phyloP scores from a whole-genome alignment of 768 basidiomycete genomes.

The Kwoniella heveanensis region DNA sequence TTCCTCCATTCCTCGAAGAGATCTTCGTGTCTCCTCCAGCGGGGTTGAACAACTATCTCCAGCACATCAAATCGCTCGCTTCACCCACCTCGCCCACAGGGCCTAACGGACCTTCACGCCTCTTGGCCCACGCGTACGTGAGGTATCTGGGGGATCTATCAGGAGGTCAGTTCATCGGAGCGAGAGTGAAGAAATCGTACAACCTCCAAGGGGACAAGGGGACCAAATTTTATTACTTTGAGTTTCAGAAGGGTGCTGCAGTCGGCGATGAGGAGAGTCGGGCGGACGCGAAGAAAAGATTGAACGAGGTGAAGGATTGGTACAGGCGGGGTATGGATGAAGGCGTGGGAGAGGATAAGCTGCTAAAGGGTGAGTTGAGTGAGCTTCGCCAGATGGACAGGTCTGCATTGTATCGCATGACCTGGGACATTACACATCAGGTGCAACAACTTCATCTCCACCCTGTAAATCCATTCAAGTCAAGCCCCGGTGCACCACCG shows the following conservation, averaged over 20 bases:
- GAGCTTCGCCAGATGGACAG: too few species aligned
- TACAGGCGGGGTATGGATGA: constrained; percentile 48
- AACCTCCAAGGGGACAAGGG: constrained; percentile 63
- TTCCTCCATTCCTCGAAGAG: constrained; percentile 59
- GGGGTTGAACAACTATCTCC: constrained; percentile 62
- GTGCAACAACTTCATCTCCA: too few species aligned
- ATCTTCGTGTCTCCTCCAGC: constrained; percentile 61
- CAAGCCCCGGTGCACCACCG: too few species aligned
- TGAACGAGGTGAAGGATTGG: constrained; percentile 72
- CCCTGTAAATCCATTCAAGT: too few species aligned
- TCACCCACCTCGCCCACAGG: constrained; percentile 55
- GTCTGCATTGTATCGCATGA: too few species aligned
- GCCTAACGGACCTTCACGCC: constrained; percentile 51
- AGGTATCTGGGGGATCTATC: constrained; percentile 79
- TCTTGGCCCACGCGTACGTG: constrained; percentile 80
- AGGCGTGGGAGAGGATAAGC: constrained; percentile 46
- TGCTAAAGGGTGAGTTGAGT: constrained; percentile 42
- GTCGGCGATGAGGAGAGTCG: constrained; percentile 55
- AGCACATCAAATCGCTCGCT: constrained; percentile 62
- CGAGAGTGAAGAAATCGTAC: constrained; percentile 69
- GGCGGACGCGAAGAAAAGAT: constrained; percentile 49
- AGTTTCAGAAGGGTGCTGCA: constrained; percentile 54
- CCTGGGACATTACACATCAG: too few species aligned
- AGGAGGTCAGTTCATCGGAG: constrained; percentile 72
- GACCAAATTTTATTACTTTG: constrained; percentile 69